Evolutionary conservation across 2,329 filamentous ascomycete genomes (phyloP), one percentile per base, ranked within the genome.

Genomic region (Neodidymelliopsis sp.): DNA sequence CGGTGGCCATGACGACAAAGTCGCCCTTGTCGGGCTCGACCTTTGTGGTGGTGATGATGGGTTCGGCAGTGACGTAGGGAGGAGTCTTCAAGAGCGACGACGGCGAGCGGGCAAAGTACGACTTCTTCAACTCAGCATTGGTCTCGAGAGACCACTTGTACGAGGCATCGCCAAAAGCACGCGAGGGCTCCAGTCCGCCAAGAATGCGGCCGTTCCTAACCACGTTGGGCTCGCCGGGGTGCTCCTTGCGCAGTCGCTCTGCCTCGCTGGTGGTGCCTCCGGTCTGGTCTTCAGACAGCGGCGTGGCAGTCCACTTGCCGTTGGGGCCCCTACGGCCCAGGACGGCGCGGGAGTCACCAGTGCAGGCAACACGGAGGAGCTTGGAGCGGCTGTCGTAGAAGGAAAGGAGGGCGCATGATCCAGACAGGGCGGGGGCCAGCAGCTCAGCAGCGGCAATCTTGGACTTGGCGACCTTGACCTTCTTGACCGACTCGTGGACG

Each of bases 1-100:
- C 94, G 0, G 94, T 97, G 16, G 94, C 94, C 80, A 99, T 87
- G 54, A 99, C 93, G 10, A 99, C 81, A 65, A 99, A 99, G 70
- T 99, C 94, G 34, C 93, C 92, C 55, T 90, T 90, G 43, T 90
- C 84, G 1, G 94, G 94, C 62, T 93, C 82, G 41, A 99, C 87
- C 72, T 94, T 88, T 34, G 93, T 97, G 1, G 91, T 96, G 0
- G 93, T 97, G 42, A 99, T 84, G 16, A 97, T 82, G 2, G 94
- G 94, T 74, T 99, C 95, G 1, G 94, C 94, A 3, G 94, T 99
- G 29, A 99, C 94, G 66, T 99, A 99, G 0, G 94, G 94, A 7
- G 94, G 94, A 0, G 92, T 97, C 74, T 90, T 91, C 49, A 97
- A 79, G 23, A 91, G 78, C 12, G 85, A 82, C 8, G 88, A 89